phyloP scores from a whole-genome alignment of 148 eudicot genomes.

The Pouteria glomerata region DNA sequence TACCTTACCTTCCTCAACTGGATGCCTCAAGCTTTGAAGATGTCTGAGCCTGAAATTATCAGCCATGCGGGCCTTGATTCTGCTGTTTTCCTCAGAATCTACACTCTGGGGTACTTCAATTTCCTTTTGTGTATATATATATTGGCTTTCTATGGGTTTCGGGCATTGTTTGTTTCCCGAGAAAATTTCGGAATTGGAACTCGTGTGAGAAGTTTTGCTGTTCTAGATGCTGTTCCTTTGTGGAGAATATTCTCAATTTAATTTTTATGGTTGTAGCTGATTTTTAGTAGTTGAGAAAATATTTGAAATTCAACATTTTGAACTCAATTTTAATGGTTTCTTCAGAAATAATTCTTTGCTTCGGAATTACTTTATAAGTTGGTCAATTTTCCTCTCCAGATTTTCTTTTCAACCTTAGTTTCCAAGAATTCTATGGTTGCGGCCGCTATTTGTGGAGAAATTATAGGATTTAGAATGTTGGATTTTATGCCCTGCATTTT shows the following conservation, averaged over 20 bases:
- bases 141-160: not conserved
- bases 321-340: not conserved
- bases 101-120: constrained; percentile 63
- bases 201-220: not conserved
- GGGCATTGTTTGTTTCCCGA: constrained; percentile 3
- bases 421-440: too few species aligned
- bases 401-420: not conserved
- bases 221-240: constrained; percentile 1
- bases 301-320: not conserved
- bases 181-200: not conserved
- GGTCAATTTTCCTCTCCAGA: not conserved
- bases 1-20: constrained; percentile 83
- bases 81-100: constrained; percentile 88
- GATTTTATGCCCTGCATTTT: not conserved
- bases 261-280: not conserved
- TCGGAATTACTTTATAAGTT: not conserved
- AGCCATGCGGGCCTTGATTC: constrained; percentile 96
- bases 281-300: constrained; percentile 1
- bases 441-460: too few species aligned
- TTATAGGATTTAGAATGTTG: not conserved
- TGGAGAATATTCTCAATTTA: not conserved
- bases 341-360: not conserved
- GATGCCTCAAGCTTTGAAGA: constrained; percentile 91
- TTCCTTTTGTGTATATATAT: not conserved
- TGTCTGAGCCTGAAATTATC: constrained; percentile 67